Base-by-base conservation (phyloP, 2,329 filamentous ascomycete species). In the Aquanectria penicillioides region DNA sequence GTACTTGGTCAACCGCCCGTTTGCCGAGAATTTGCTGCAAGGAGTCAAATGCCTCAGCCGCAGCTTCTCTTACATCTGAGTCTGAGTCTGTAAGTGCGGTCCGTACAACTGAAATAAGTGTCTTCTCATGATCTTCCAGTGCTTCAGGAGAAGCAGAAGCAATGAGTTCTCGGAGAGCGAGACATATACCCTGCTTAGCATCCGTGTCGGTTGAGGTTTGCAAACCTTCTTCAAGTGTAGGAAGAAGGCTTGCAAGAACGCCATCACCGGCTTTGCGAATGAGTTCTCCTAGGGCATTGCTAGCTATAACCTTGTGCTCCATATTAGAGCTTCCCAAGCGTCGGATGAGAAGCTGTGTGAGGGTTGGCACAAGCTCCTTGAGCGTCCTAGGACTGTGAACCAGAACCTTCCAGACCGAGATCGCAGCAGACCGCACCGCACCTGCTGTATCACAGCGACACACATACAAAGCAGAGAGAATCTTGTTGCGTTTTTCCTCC, bases 271-370 rank as follows among this genome's bases (percentile, higher is more conserved):
- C 94, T 78, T 97, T 97, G 71, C 95, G 90, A 71, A 99, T 98
- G 66, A 99, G 87, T 75, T 99, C 95, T 72, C 95, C 95, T 54
- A 99, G 84, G 44, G 95, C 93, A 75, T 98, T 98, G 75, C 94
- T 94, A 66, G 96, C 95, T 81, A 99, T 99, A 68, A 97, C 91
- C 81, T 97, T 98, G 77, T 99, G 95, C 76, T 99, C 95, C 89
- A 97, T 94, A 73, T 97, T 98, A 40, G 94, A 91, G 75, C 94
- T 98, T 62, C 93, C 95, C 67, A 99, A 86, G 44, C 95, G 91
- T 59, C 92, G 89, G 74, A 99, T 98, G 69, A 99, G 90, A 63
- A 99, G 88, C 74, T 97, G 94, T 6, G 93, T 97, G 60, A 99
- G 89, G 1, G 93, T 97, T 38, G 95, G 94, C 41, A 97, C 90